Evolutionary conservation across 192 early-diverging fungal species (phyloP).

Genomic region (Coemansia sp.): DNA sequence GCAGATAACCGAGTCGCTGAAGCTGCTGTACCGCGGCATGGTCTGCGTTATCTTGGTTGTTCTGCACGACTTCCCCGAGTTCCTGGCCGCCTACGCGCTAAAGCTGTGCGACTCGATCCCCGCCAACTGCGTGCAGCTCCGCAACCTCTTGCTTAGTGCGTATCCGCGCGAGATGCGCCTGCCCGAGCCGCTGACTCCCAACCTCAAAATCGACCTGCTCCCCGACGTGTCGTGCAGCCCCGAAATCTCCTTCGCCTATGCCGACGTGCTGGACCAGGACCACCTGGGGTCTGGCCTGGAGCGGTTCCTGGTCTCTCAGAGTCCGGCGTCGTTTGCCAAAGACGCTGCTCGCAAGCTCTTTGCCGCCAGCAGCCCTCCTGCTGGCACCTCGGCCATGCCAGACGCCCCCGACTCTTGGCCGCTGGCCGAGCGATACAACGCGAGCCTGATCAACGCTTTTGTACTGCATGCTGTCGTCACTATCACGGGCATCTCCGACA

Average conservation of each 20-base stretch:
- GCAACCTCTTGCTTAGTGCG: constrained; percentile 96
- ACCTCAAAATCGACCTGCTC: constrained; percentile 89
- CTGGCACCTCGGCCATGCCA: neutral
- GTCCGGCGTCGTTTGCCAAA: constrained; percentile 38
- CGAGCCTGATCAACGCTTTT: constrained; percentile 81
- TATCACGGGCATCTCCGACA: constrained; percentile 63
- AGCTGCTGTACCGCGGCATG: constrained; percentile 87
- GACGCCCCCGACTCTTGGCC: neutral
- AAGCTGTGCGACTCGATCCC: constrained; percentile 94
- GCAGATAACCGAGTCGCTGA: constrained; percentile 74
- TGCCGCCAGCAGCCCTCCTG: neutral
- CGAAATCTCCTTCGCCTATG: constrained; percentile 85
- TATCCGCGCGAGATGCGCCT: constrained; percentile 94
- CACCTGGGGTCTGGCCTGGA: constrained; percentile 79
- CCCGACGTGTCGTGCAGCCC: constrained; percentile 90
- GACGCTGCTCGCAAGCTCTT: constrained; percentile 11
- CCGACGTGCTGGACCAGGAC: constrained; percentile 61
- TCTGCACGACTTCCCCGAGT: constrained; percentile 97
- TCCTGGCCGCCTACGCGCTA: constrained; percentile 90
- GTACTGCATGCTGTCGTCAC: constrained; percentile 87
- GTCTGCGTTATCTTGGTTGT: constrained; percentile 90
- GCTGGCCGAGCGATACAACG: constrained; percentile 64
- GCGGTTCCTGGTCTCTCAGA: constrained; percentile 66
- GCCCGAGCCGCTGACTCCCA: constrained; percentile 96
- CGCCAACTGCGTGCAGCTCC: constrained; percentile 86